phyloP scores from a whole-genome alignment of 2,329 filamentous ascomycete species.

The Trichoderma arundinaceum region DNA sequence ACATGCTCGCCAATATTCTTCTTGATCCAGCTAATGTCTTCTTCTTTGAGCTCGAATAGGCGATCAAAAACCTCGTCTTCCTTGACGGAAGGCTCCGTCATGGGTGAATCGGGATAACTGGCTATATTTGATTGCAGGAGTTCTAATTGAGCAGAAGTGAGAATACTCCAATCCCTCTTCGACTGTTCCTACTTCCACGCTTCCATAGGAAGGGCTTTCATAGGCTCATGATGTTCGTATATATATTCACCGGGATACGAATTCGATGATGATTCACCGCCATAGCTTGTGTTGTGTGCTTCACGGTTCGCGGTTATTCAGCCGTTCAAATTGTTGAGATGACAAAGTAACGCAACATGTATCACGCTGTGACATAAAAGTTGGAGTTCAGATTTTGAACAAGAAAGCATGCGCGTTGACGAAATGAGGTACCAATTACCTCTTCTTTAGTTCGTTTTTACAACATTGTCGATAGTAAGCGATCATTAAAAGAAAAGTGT shows the following conservation, averaged over 20 bases:
- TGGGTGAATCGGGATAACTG: neutral
- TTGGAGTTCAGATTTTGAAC: too few relatives aligned
- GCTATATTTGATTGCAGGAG: neutral
- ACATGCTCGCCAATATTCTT: neutral
- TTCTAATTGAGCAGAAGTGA: too few relatives aligned
- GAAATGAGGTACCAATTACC: too few relatives aligned
- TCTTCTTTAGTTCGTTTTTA: too few relatives aligned
- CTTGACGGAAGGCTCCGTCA: neutral
- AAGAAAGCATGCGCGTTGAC: neutral
- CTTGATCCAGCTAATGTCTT: slow-evolving; percentile 21
- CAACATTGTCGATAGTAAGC: neutral
- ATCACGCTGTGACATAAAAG: neutral
- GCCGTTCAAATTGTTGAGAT: neutral
- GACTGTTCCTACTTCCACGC: neutral
- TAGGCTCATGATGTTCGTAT: neutral
- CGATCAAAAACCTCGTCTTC: slow-evolving; percentile 16
- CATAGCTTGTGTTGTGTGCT: neutral
- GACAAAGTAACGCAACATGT: slow-evolving; percentile 17
- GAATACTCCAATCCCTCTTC: neutral
- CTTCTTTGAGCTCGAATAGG: neutral
- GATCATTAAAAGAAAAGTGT: neutral
- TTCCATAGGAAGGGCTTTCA: neutral
- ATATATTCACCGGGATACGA: neutral
- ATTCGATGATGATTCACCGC: neutral
- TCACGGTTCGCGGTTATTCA: neutral